These are phyloP conservation scores for Russula earlei DNA, from an alignment of 768 basidiomycete species.

Conservation along the genomic window DNA sequence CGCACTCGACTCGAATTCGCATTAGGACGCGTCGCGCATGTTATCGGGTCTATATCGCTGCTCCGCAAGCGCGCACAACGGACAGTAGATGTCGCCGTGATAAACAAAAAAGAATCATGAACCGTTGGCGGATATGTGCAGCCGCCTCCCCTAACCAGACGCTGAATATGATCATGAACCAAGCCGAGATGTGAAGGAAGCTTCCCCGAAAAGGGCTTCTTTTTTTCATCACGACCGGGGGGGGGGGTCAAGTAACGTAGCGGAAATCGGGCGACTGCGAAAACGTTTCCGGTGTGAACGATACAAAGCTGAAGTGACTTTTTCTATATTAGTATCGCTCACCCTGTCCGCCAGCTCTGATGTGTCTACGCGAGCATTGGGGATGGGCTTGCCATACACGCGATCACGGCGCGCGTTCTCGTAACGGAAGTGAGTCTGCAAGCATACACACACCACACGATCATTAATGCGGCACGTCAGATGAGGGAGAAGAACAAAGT, in stretches of 20 bases:
- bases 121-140: too few species aligned
- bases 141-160: too few species aligned
- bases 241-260: constrained; percentile 36
- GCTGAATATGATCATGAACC: too few species aligned
- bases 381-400: constrained; percentile 41
- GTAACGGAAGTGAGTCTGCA: constrained; percentile 49
- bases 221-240: not conserved
- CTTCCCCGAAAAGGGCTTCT: too few species aligned
- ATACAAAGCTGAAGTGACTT: not conserved
- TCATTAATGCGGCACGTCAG: not conserved
- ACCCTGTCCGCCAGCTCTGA: constrained; percentile 60
- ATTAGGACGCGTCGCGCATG: too few species aligned
- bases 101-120: too few species aligned
- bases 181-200: too few species aligned
- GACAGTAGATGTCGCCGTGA: too few species aligned
- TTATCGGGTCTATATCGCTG: too few species aligned
- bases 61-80: too few species aligned
- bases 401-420: constrained; percentile 52
- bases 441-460: not conserved
- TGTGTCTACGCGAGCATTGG: constrained; percentile 46
- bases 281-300: not conserved
- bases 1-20: too few species aligned
- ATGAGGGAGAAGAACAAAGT: not conserved
- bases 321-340: constrained; percentile 10
- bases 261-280: constrained; percentile 52